Evolutionary conservation across 108 stramenopile genomes (phyloP).

Genomic region (Nitzschia sp.): DNA sequence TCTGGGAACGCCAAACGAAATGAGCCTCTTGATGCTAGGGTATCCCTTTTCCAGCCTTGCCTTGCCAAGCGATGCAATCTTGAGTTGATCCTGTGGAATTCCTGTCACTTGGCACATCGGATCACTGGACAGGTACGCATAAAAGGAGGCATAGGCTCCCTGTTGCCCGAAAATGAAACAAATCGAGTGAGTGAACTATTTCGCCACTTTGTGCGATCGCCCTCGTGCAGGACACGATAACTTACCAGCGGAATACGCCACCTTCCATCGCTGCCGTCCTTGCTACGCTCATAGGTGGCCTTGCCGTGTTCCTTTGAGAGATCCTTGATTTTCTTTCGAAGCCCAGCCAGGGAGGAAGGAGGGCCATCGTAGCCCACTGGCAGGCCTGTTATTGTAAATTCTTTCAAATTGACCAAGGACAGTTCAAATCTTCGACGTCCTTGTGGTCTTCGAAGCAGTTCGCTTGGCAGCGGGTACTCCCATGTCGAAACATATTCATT

Average conservation of each 20-base stretch:
- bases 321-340: conserved; percentile 60
- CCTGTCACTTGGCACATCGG: conserved; percentile 36
- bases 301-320: conserved; percentile 66
- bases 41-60: conserved; percentile 61
- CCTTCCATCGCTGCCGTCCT: conserved; percentile 48
- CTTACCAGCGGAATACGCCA: conserved; percentile 80
- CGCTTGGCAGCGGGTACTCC: conserved; percentile 18
- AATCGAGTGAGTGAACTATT: background rate
- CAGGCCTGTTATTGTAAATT: conserved; percentile 72
- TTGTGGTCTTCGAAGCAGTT: background rate
- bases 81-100: conserved; percentile 65
- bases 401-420: conserved; percentile 67
- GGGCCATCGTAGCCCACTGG: conserved; percentile 23
- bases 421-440: conserved; percentile 32
- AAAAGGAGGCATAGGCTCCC: conserved; percentile 72
- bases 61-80: conserved; percentile 72
- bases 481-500: conserved; percentile 27
- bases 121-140: conserved; percentile 46
- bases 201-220: background rate
- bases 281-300: conserved; percentile 46
- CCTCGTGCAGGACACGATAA: background rate
- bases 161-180: conserved; percentile 1
- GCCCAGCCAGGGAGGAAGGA: conserved; percentile 40
- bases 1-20: conserved; percentile 56
- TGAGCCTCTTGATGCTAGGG: conserved; percentile 48